Conservation (phyloP, 257 asterid species). For the Plectranthus barbatus region DNA sequence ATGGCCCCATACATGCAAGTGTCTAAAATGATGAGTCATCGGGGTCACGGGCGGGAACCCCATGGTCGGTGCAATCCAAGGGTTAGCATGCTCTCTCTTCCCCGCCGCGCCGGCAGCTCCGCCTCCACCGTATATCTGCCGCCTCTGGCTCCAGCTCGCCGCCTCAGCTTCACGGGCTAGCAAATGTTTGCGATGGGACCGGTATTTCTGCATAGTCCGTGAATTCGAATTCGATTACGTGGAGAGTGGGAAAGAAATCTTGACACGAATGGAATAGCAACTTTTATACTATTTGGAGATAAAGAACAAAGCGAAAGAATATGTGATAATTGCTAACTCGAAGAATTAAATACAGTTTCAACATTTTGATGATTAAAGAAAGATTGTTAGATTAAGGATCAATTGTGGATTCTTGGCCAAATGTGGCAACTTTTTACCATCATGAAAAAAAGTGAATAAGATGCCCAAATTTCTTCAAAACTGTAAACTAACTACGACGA, state of each 20-base stretch:
- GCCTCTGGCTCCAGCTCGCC: slow-evolving; percentile 68
- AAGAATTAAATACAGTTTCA: slow-evolving; percentile 4
- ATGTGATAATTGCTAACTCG: too few relatives aligned
- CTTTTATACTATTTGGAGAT: background rate
- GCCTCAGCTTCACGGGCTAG: slow-evolving; percentile 86
- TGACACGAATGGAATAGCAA: too few relatives aligned
- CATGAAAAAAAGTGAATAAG: background rate
- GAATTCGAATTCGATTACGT: too few relatives aligned
- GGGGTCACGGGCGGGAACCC: slow-evolving; percentile 66
- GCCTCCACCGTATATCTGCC: slow-evolving; percentile 46
- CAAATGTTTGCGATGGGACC: slow-evolving; percentile 83
- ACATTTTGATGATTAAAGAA: slow-evolving; percentile 7
- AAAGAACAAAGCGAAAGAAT: slow-evolving; percentile 5
- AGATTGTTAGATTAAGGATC: slow-evolving; percentile 2
- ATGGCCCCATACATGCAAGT: slow-evolving; percentile 96
- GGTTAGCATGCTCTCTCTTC: slow-evolving; percentile 39
- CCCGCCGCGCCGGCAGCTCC: slow-evolving; percentile 10
- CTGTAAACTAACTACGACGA: background rate
- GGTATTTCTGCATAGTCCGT: slow-evolving; percentile 51
- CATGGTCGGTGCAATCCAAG: slow-evolving; percentile 53
- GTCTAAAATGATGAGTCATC: slow-evolving; percentile 68
- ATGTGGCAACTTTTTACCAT: background rate
- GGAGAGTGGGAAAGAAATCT: too few relatives aligned
- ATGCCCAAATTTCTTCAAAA: background rate
- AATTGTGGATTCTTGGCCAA: background rate